phyloP scores from a whole-genome alignment of 371 early-diverging fungal genomes.

The Phascolomyces articulosus region DNA sequence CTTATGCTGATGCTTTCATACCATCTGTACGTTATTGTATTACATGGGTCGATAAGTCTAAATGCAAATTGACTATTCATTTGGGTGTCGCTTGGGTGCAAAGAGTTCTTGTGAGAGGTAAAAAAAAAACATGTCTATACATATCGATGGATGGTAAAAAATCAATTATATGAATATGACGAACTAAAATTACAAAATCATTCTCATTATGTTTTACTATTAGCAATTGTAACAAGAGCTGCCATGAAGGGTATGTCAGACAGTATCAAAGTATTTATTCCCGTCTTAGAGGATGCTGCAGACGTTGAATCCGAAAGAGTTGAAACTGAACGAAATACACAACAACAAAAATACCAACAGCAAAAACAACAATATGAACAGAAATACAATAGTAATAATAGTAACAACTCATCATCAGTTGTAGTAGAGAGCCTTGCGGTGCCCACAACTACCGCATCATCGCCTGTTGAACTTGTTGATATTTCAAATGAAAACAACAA shows the following conservation, averaged over 20 bases:
- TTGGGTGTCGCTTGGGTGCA: constrained; percentile 61
- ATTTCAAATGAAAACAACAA: too few species aligned
- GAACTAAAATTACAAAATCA: too few species aligned
- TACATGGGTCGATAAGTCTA: constrained; percentile 47
- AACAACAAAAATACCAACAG: neutral
- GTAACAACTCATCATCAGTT: neutral
- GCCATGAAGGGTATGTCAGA: constrained; percentile 47
- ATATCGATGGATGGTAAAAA: too few species aligned
- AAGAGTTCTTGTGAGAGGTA: constrained; percentile 57
- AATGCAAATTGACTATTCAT: constrained; percentile 51
- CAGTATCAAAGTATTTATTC: constrained; percentile 29
- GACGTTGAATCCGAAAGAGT: neutral
- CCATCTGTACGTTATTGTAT: constrained; percentile 63
- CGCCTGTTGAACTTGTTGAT: neutral
- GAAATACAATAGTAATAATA: too few species aligned
- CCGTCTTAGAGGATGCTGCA: constrained; percentile 26
- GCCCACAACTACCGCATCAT: too few species aligned
- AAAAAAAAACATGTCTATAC: neutral
- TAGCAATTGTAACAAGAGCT: constrained; percentile 45
- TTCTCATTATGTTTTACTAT: too few species aligned
- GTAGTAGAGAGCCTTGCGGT: neutral
- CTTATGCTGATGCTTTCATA: constrained; percentile 65
- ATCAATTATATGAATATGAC: too few species aligned
- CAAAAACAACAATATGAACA: too few species aligned
- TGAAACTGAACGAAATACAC: neutral